Base-by-base conservation (phyloP, 2,329 filamentous ascomycete genomes). In the Microthyrium microscopicum region DNA sequence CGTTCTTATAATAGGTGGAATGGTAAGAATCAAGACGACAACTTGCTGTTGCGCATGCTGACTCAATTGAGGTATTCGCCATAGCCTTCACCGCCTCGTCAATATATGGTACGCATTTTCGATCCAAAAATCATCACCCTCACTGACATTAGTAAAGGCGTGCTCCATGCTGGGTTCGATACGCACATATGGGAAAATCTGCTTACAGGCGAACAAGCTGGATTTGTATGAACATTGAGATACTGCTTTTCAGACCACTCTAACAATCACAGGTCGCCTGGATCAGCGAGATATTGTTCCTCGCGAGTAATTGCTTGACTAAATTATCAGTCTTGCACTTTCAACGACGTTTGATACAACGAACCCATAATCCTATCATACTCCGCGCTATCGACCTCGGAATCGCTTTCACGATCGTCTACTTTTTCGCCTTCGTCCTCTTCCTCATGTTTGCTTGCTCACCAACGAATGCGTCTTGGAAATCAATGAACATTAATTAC, bases 401-500 rank as follows among this genome's bases (percentile, higher is more conserved):
- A 9, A 39, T 46, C 6, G 35, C 36, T 5, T 42, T 51, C 16
- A 43, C 43, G 22, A n/a, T 35, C 13, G 40, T 44, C 17, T 41
- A 46, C 20, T 42, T 26, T 3, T 38, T 44, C 12, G 43, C 48
- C 6, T 33, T 46, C 16, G 32, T 48, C 25, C 39, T 41, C 35
- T 48, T 48, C 33, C 38, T 42, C 6, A 39, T 49, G 4, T 49
- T 50, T 34, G 45, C 41, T 1, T 52, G 49, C 33, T 40, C 42
- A 12, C 49, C 49, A 0, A 45, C 45, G 3, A 29, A 47, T 15
- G 47, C 48, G 11, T 54, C 53, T 32, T 56, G 53, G 52, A 48
- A 42, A 31, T 39, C 47, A 8, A 45, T 48, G 26, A 36, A 50
- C 34, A 29, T 42, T 8, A 41, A n/a, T 9, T 29, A 31, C 18